Percentiles rank a stretch among this genome's conserved stretches.
These are phyloP conservation scores for Monosporascus sp. DNA, from an alignment of 2,329 filamentous ascomycete species.

Conservation along the genomic window DNA sequence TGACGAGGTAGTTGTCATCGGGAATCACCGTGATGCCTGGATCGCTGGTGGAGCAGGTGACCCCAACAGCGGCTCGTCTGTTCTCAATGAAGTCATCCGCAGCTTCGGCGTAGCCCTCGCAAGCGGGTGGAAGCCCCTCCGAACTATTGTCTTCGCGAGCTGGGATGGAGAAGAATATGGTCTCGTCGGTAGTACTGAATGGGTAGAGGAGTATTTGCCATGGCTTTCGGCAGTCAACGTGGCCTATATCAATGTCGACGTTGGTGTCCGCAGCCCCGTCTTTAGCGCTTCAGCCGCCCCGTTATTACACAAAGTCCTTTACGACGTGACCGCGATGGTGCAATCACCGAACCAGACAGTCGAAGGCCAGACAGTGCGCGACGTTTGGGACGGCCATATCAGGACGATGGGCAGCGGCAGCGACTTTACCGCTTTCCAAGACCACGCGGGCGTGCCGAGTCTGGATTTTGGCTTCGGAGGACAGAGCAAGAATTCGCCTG, in stretches of 20 bases:
- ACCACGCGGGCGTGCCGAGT: constrained; percentile 62
- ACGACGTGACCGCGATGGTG: constrained; percentile 59
- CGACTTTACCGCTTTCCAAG: constrained; percentile 71
- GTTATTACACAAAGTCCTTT: constrained; percentile 67
- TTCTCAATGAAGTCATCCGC: constrained; percentile 70
- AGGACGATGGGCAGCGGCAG: constrained; percentile 66
- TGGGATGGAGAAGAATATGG: constrained; percentile 86
- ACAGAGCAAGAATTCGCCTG: constrained; percentile 39
- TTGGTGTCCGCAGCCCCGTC: constrained; percentile 60
- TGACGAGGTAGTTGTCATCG: constrained; percentile 81
- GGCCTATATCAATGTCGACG: constrained; percentile 83
- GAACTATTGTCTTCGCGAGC: constrained; percentile 85
- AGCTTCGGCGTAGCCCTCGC: constrained; percentile 66
- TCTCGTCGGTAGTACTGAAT: constrained; percentile 81
- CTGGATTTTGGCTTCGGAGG: constrained; percentile 57
- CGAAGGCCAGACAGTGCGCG: constrained; percentile 62
- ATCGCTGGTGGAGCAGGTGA: constrained; percentile 77
- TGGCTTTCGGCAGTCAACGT: constrained; percentile 72
- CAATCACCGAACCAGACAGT: constrained; percentile 70
- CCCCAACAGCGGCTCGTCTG: constrained; percentile 77
- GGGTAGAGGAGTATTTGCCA: constrained; percentile 84
- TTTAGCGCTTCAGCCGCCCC: constrained; percentile 67
- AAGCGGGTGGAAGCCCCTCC: constrained; percentile 74
- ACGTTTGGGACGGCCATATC: constrained; percentile 60
- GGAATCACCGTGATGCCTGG: constrained; percentile 92